phyloP scores from a whole-genome alignment of 1,284 basidiomycete genomes.

The Gyrodon tennesseensis region DNA sequence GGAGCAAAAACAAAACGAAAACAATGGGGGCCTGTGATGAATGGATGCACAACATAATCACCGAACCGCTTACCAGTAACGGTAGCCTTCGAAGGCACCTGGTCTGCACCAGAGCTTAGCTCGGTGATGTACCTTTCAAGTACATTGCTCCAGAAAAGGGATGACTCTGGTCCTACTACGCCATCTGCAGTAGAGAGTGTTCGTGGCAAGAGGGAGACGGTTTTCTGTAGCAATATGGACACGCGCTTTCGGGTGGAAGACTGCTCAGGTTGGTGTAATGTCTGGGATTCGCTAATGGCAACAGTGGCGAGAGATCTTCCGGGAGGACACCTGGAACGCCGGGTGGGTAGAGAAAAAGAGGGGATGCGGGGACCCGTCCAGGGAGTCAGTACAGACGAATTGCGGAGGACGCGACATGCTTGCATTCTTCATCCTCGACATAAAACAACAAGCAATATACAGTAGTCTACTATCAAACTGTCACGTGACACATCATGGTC shows the following conservation, averaged over 20 bases:
- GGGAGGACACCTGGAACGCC: background rate
- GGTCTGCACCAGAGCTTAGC: conserved; percentile 36
- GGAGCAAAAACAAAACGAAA: background rate
- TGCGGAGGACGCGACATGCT: conserved; percentile 38
- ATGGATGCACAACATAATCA: conserved; percentile 11
- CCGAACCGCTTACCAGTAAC: conserved; percentile 51
- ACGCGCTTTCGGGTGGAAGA: conserved; percentile 10
- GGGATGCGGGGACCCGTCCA: conserved; percentile 7
- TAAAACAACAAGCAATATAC: conserved; percentile 4
- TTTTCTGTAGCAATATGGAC: conserved; percentile 48
- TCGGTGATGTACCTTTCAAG: conserved; percentile 45
- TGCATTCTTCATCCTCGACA: conserved; percentile 32
- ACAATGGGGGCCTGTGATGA: conserved; percentile 3
- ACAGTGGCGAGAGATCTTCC: conserved; percentile 8
- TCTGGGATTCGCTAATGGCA: background rate
- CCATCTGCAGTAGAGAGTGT: conserved; percentile 38
- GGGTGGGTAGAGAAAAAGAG: background rate
- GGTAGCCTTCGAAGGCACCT: conserved; percentile 41
- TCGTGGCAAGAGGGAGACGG: conserved; percentile 46
- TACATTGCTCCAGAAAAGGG: conserved; percentile 48
- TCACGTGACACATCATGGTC: conserved; percentile 35
- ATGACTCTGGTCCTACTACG: conserved; percentile 29
- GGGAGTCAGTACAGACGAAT: conserved; percentile 10
- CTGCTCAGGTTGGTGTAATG: conserved; percentile 2
- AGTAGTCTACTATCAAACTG: background rate